Base-by-base conservation (phyloP, 257 asterid genomes). In the Solanum virginianum region DNA sequence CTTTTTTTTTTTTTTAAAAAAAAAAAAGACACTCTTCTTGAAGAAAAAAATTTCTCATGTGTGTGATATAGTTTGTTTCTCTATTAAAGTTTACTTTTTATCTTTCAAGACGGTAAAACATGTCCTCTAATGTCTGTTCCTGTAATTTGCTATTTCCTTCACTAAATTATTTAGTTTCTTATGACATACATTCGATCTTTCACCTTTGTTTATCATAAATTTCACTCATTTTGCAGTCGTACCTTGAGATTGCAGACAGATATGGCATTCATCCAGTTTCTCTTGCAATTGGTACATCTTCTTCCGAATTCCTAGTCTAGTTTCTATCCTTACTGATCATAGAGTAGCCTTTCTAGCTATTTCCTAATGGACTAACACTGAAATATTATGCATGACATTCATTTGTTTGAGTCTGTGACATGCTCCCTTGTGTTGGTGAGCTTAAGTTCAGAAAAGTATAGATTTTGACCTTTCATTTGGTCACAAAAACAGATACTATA, bases 231-330 rank as follows among this genome's bases (percentile, higher is more conserved):
- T 86, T 84, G 88, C 95, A 96, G 97, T 83, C 86, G 80, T 94
- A 96, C 85, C 71, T 91, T 57, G 89, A 91, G 86, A 91, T 93
- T 80, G 94, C 96, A 9, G 68, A 85, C 85, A 87, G 86, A 83
- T 91, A 89, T 85, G 91, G 91, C 39, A 47, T 96, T 82, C 96
- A 90, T 84, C 99, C 98, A 14, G 94, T 94, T 87, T 92, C 98
- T 80, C 91, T 96, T 56, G 94, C 98, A 69, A 90, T 94, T 89
- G 98, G 98, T 96, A 90, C 80, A 20, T 60, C 17, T 32, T 62
- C 77, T 29, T 53, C 49, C 0, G 10, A 79, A 26, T 0, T 53
- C 26, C 47, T 15, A 16, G 26, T 51, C 47, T 26, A 77, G 47
- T 77, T 51, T 13, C 24, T 15, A 8, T 15, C 17, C 60, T 10